These are phyloP conservation scores for Talaromyces stipitatus DNA, from an alignment of 495 filamentous ascomycete species.

Conservation along the genomic window DNA sequence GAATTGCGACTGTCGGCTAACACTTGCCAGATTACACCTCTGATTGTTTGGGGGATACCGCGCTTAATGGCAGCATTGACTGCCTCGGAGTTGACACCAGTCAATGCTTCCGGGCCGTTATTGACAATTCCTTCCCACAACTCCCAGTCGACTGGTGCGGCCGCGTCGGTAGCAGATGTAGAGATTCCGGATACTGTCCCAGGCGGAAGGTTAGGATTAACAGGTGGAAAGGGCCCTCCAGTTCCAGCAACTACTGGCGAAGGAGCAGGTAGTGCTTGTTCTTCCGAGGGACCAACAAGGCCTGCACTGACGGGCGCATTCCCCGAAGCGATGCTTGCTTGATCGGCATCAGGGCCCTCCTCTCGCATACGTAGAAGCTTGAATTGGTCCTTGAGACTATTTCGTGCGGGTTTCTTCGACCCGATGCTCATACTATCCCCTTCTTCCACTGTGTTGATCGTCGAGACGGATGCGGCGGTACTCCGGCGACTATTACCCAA, in stretches of 20 bases:
- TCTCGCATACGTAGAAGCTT: slow-evolving; percentile 75
- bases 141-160: slow-evolving; percentile 84
- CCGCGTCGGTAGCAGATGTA: slow-evolving; percentile 56
- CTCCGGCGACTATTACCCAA: slow-evolving; percentile 49
- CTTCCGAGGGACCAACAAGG: slow-evolving; percentile 50
- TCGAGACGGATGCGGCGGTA: slow-evolving; percentile 67
- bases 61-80: slow-evolving; percentile 84
- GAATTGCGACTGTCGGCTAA: slow-evolving; percentile 88
- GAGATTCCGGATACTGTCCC: slow-evolving; percentile 75
- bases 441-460: slow-evolving; percentile 60
- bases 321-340: slow-evolving; percentile 26
- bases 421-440: slow-evolving; percentile 32
- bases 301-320: slow-evolving; percentile 41
- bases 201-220: slow-evolving; percentile 61
- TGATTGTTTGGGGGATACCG: slow-evolving; percentile 88
- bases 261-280: slow-evolving; percentile 29
- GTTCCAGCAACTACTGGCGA: slow-evolving; percentile 36
- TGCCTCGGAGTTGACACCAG: slow-evolving; percentile 76
- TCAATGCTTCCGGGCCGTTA: slow-evolving; percentile 80
- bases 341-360: slow-evolving; percentile 48
- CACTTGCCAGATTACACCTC: slow-evolving; percentile 97
- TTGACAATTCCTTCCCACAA: slow-evolving; percentile 95
- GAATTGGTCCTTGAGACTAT: slow-evolving; percentile 78
- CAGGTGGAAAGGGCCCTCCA: slow-evolving; percentile 40
- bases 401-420: slow-evolving; percentile 45